A percentile compares a stretch with the other conserved stretches of the same genome.
Evolutionary conservation across 192 early-diverging fungal genomes (phyloP).

Genomic region (Rhizophlyctis rosea): DNA sequence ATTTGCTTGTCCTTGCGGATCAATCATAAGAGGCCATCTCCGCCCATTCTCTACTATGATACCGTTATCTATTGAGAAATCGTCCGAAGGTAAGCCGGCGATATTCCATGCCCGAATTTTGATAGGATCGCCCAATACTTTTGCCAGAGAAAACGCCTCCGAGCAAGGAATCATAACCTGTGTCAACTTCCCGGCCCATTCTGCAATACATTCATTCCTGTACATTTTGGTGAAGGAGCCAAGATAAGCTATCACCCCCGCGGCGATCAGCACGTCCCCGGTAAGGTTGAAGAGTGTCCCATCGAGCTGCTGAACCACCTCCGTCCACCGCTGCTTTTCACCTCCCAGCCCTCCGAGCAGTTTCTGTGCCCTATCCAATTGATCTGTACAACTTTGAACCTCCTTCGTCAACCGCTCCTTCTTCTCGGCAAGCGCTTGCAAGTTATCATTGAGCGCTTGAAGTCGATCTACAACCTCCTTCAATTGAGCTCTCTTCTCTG

Average conservation of each 20-base stretch:
- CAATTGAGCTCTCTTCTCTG: conserved; percentile 53
- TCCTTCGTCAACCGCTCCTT: conserved; percentile 55
- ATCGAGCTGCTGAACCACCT: conserved; percentile 50
- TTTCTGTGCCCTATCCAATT: conserved; percentile 56
- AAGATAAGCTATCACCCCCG: conserved; percentile 61
- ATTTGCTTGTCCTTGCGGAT: conserved; percentile 62
- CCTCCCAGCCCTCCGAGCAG: conserved; percentile 59
- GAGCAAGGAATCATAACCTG: conserved; percentile 52
- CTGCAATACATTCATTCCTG: conserved; percentile 40
- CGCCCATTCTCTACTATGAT: conserved; percentile 59
- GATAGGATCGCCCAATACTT: conserved; percentile 59
- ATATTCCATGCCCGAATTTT: conserved; percentile 61
- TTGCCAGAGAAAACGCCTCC: conserved; percentile 49
- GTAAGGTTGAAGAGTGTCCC: conserved; percentile 48
- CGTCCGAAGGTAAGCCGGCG: conserved; percentile 58
- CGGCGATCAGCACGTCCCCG: conserved; percentile 58
- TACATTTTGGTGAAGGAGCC: conserved; percentile 63
- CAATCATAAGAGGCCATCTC: conserved; percentile 66
- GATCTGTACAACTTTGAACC: conserved; percentile 58
- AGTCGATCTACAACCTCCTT: conserved; percentile 54
- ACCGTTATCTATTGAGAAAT: conserved; percentile 62
- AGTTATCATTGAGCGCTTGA: conserved; percentile 52
- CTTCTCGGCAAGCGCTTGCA: conserved; percentile 47
- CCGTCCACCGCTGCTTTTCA: conserved; percentile 62
- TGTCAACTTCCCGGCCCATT: conserved; percentile 42